These are phyloP conservation scores for Amniculicola lignicola DNA, from an alignment of 495 filamentous ascomycete species.

Conservation along the genomic window DNA sequence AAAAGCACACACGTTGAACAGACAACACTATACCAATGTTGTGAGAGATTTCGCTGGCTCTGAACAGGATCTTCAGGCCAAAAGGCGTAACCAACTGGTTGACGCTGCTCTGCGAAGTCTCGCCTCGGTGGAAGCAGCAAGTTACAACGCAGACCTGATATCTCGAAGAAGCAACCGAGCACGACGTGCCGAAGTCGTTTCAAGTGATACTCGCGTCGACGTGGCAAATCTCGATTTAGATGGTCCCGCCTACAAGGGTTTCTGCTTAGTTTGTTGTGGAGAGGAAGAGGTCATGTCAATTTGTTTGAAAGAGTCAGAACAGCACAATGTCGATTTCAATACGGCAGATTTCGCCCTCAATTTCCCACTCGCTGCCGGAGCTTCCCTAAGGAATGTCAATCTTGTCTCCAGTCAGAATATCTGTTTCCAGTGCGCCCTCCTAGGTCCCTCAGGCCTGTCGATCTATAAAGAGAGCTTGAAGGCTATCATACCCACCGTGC, in stretches of 20 bases:
- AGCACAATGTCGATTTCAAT: conserved; percentile 24
- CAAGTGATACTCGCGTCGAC: conserved; percentile 25
- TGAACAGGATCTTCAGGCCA: conserved; percentile 14
- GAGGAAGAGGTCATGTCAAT: conserved; percentile 39
- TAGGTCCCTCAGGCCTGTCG: conserved; percentile 22
- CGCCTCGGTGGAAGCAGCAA: conserved; percentile 29
- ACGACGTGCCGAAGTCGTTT: conserved; percentile 33
- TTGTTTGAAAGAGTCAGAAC: conserved; percentile 38
- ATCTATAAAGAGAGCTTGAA: conserved; percentile 33
- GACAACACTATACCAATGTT: conserved; percentile 7
- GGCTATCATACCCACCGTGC: conserved; percentile 19
- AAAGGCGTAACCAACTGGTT: conserved; percentile 32
- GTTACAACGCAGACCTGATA: conserved; percentile 36
- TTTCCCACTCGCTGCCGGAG: conserved; percentile 28
- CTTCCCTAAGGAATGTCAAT: conserved; percentile 5
- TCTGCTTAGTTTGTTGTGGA: conserved; percentile 43
- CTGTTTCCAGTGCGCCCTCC: conserved; percentile 27
- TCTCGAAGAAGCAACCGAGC: conserved; percentile 36
- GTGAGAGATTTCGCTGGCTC: conserved; percentile 7
- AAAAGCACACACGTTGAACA: conserved; percentile 19
- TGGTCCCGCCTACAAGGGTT: conserved; percentile 34
- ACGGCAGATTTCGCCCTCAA: conserved; percentile 35
- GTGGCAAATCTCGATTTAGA: conserved; percentile 20
- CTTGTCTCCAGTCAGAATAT: conserved; percentile 25
- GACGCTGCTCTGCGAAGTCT: conserved; percentile 31